phyloP scores from a whole-genome alignment of 495 filamentous ascomycete genomes.

The Cudoniella acicularis region DNA sequence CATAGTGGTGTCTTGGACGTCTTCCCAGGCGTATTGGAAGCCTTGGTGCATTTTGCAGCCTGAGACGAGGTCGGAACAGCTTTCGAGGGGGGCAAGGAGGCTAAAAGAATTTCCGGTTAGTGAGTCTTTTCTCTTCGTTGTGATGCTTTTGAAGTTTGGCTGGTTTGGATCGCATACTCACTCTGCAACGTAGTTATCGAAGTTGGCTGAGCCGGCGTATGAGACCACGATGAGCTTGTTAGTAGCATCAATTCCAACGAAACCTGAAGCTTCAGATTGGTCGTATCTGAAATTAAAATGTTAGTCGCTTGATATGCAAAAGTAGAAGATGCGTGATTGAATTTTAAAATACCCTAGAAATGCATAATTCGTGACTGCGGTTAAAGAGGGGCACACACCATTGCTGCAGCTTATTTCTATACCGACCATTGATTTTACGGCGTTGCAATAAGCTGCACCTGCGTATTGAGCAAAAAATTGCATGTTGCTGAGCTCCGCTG shows the following conservation, averaged over 20 bases:
- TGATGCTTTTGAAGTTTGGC: neutral
- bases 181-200: constrained; percentile 58
- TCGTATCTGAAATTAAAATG: constrained; percentile 30
- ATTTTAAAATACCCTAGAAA: neutral
- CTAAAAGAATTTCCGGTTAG: too few relatives aligned
- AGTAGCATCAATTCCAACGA: constrained; percentile 62
- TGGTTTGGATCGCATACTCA: neutral
- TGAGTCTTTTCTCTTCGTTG: too few relatives aligned
- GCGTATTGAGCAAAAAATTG: constrained; percentile 69
- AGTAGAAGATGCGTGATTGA: neutral
- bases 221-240: constrained; percentile 61
- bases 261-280: constrained; percentile 61
- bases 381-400: constrained; percentile 54
- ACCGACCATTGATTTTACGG: constrained; percentile 27
- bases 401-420: constrained; percentile 51
- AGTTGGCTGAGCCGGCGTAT: constrained; percentile 61
- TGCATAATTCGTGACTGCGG: constrained; percentile 37
- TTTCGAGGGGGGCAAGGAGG: constrained; percentile 46
- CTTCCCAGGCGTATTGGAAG: constrained; percentile 51
- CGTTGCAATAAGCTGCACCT: constrained; percentile 64
- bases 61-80: constrained; percentile 38
- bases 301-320: constrained; percentile 31
- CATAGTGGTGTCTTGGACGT: constrained; percentile 40
- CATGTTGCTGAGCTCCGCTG: constrained; percentile 44
- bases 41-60: constrained; percentile 51